Evolutionary conservation across 495 filamentous ascomycete genomes (phyloP).

Genomic region (Penicillium alfredii): DNA sequence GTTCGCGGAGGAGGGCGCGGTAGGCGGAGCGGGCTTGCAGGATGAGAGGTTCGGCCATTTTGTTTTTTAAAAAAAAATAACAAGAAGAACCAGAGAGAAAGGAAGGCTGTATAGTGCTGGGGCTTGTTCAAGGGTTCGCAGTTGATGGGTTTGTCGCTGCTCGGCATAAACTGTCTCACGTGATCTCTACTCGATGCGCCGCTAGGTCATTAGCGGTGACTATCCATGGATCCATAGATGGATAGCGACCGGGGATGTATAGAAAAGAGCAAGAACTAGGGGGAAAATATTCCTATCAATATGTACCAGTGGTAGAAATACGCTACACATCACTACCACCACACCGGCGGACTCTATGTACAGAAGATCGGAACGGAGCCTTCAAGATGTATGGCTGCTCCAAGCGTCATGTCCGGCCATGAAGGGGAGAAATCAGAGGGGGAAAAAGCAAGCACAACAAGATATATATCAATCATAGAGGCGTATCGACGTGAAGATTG

Average conservation of each 20-base stretch:
- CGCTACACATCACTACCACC: slow-evolving; percentile 12
- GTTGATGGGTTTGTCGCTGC: not conserved
- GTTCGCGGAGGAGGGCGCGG: slow-evolving; percentile 83
- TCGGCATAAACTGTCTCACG: not conserved
- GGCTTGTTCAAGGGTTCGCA: no score
- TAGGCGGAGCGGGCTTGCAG: slow-evolving; percentile 70
- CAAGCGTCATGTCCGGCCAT: slow-evolving; percentile 12
- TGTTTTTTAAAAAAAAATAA: not conserved
- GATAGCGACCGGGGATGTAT: no score
- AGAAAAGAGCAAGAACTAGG: not conserved
- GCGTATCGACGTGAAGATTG: slow-evolving; percentile 28
- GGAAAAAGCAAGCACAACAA: slow-evolving; percentile 6
- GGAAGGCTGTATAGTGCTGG: no score
- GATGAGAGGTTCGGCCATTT: slow-evolving; percentile 21
- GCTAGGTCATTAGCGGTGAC: no score
- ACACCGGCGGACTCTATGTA: slow-evolving; percentile 18
- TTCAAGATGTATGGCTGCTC: slow-evolving; percentile 9
- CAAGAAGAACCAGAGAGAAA: not conserved
- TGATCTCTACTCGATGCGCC: no score
- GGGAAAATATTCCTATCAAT: not conserved
- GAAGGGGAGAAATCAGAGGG: slow-evolving; percentile 8
- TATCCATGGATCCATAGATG: no score
- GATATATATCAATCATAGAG: slow-evolving; percentile 26
- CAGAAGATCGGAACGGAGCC: slow-evolving; percentile 13
- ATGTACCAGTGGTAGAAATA: slow-evolving; percentile 14